Evolutionary conservation across 108 stramenopile genomes (phyloP), one percentile per base, ranked within the genome.

Genomic region (Thalassiosira profunda): DNA sequence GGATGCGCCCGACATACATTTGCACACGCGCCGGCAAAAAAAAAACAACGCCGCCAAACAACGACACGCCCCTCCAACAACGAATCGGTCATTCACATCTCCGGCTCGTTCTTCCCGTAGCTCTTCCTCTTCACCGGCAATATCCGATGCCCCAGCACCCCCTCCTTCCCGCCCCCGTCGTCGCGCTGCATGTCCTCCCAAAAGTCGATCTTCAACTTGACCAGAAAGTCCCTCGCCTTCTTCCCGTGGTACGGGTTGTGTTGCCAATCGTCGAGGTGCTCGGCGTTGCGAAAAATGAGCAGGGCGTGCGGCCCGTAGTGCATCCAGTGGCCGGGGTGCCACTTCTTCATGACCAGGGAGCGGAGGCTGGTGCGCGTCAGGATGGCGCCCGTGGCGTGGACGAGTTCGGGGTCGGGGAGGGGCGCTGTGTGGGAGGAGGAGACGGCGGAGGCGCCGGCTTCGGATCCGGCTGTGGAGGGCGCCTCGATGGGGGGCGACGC

Each of bases 221-320:
- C 65, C 43, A 82, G 51, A 62, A 63, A 82, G 18, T 74, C 77
- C 30, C 81, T 31, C 35, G 73, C 53, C 34, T 53, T 71, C 54
- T 70, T 63, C 0, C 60, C 67, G 45, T 82, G 81, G 26, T 79
- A 82, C 4, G 81, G 81, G 48, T 82, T 82, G 37, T 74, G 40
- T 33, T 49, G 43, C 81, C 81, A 82, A 63, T 82, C 81, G 46
- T 82, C 72, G 36, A 79, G 51, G 26, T 79, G 67, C 26, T 77
- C 75, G 26, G 63, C 70, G 15, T 28, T 43, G 23, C 81, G 30
- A 28, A 79, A 82, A 12, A 82, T 38, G 7, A 82, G 34, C 23
- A 82, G 9, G 1, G 72, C 30, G 18, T 67, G 47, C 8, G 49
- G 45, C 34, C 70, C 77, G 21, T 74, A 74, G 28, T 61, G 66